phyloP scores from a whole-genome alignment of 2,329 filamentous ascomycete genomes.

The Chaetomiaceae sp. region DNA sequence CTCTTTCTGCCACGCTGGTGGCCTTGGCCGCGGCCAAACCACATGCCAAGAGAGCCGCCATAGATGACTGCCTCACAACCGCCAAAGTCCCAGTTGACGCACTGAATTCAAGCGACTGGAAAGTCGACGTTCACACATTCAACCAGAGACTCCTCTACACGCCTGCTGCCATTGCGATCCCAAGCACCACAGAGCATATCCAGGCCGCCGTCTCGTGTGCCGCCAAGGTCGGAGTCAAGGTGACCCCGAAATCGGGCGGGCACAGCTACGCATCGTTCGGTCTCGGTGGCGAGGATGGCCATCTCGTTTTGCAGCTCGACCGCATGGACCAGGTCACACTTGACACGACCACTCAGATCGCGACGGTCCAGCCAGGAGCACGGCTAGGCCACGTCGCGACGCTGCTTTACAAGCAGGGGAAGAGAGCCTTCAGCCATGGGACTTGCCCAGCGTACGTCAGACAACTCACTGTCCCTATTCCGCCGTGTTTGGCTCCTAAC shows the following conservation, averaged over 20 bases:
- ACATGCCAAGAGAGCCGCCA: slow-evolving; percentile 23
- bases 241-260: slow-evolving; percentile 45
- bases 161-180: slow-evolving; percentile 41
- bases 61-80: slow-evolving; percentile 28
- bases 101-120: slow-evolving; percentile 24
- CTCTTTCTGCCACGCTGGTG: slow-evolving; percentile 17
- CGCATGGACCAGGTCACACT: slow-evolving; percentile 40
- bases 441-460: slow-evolving; percentile 45
- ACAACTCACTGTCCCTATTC: background rate
- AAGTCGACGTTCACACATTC: slow-evolving; percentile 26
- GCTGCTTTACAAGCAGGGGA: slow-evolving; percentile 35
- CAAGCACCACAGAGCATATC: slow-evolving; percentile 40
- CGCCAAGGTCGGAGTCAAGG: slow-evolving; percentile 37
- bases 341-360: slow-evolving; percentile 37
- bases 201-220: slow-evolving; percentile 45
- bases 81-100: slow-evolving; percentile 27
- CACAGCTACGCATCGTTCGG: slow-evolving; percentile 49
- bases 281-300: slow-evolving; percentile 44
- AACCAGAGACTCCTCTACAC: slow-evolving; percentile 31
- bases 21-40: slow-evolving; percentile 24
- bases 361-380: slow-evolving; percentile 46
- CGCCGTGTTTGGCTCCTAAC: slow-evolving; percentile 11
- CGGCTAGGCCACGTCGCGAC: slow-evolving; percentile 44
- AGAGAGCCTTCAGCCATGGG: slow-evolving; percentile 44
- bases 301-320: slow-evolving; percentile 45